Evolutionary conservation across 192 early-diverging fungal genomes (phyloP).

Genomic region (Coemansia nantahalensis): DNA sequence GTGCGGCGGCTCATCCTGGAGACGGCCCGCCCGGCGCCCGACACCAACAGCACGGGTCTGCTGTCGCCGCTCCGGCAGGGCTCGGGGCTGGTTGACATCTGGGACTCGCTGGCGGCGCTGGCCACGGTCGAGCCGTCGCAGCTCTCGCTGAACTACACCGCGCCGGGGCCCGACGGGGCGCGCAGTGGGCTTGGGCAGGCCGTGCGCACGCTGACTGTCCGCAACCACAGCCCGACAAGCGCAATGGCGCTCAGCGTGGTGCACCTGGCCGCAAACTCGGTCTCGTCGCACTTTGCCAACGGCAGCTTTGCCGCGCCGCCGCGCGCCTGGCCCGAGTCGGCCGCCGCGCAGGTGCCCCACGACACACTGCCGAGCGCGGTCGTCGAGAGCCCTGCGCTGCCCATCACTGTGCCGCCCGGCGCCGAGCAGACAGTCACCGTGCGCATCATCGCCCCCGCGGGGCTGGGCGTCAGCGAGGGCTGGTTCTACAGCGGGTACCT

Average conservation of each 20-base stretch:
- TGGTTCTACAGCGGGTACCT: conserved; percentile 51
- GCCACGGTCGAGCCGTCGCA: conserved; percentile 42
- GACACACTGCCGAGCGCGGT: conserved; percentile 42
- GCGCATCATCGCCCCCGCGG: conserved; percentile 34
- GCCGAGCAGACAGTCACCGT: conserved; percentile 18
- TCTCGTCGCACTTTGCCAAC: conserved; percentile 45
- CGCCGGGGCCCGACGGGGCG: not conserved
- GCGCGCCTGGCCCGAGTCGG: conserved; percentile 37
- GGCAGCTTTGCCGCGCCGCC: conserved; percentile 42
- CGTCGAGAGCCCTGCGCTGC: conserved; percentile 24
- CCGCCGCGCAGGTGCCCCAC: conserved; percentile 1
- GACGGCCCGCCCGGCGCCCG: conserved; percentile 33
- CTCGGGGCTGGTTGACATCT: conserved; percentile 43
- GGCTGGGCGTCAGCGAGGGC: conserved; percentile 21
- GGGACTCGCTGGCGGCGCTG: conserved; percentile 26
- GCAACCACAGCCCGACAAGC: conserved; percentile 33
- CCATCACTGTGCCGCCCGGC: conserved; percentile 40
- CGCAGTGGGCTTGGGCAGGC: not conserved
- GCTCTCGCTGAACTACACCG: conserved; percentile 45
- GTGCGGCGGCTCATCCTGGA: conserved; percentile 42
- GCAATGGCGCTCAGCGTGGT: conserved; percentile 43
- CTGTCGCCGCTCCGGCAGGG: conserved; percentile 50
- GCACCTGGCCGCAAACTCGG: conserved; percentile 39
- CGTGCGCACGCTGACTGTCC: conserved; percentile 28
- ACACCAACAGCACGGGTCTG: conserved; percentile 32